Percentiles rank a stretch among this genome's conserved stretches.
phyloP scores from a whole-genome alignment of 192 early-diverging fungal genomes.

The Podila epicladia region DNA sequence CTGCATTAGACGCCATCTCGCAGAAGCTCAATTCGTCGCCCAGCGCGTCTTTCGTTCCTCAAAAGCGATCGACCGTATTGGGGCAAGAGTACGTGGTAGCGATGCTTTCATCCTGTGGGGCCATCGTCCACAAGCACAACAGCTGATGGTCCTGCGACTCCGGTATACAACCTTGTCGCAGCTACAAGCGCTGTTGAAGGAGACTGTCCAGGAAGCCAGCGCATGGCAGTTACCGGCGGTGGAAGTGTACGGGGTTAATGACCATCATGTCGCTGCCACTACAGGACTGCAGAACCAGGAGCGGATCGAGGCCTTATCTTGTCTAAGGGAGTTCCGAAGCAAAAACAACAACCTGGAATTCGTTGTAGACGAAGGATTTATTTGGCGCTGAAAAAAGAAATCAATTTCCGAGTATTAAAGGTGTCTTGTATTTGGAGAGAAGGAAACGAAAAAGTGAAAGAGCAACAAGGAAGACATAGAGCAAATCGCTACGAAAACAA shows the following conservation, averaged over 20 bases:
- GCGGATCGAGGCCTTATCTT: constrained; percentile 3
- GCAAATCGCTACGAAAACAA: no score
- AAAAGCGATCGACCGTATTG: constrained; percentile 5
- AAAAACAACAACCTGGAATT: neutral
- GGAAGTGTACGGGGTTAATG: constrained; percentile 5
- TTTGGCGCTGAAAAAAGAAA: neutral
- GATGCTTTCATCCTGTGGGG: constrained; percentile 17
- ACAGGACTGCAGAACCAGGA: constrained; percentile 13
- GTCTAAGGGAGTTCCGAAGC: neutral
- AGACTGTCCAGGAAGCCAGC: constrained; percentile 13
- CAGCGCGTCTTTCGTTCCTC: neutral
- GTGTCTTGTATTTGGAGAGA: no score
- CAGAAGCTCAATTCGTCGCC: neutral
- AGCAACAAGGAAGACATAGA: no score
- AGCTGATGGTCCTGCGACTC: constrained; percentile 4
- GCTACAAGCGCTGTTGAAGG: constrained; percentile 6
- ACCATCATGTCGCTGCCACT: neutral
- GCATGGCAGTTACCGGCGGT: constrained; percentile 6
- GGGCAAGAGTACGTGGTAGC: neutral
- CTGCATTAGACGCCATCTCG: neutral
- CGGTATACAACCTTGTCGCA: constrained; percentile 10
- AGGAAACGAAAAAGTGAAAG: no score
- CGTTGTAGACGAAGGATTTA: constrained; percentile 6
- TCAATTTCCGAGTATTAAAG: no score
- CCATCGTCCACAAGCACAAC: neutral